These are phyloP conservation scores for Geranium rotundifolium DNA, from an alignment of 345 rosid species.

Conservation along the genomic window DNA sequence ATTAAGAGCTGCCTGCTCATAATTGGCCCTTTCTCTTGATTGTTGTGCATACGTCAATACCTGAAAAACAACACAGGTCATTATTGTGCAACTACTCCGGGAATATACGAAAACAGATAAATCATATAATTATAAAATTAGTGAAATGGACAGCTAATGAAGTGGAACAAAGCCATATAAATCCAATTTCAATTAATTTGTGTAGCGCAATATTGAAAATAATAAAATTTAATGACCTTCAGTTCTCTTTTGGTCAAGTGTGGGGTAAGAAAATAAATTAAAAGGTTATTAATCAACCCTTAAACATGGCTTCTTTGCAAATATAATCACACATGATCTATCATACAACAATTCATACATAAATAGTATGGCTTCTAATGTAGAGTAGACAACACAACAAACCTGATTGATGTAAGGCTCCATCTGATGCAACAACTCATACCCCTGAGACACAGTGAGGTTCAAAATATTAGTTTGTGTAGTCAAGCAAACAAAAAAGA, in stretches of 20 bases:
- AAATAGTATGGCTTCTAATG: background rate
- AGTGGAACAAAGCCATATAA: too few species aligned
- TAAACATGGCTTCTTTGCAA: background rate
- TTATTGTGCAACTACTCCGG: background rate
- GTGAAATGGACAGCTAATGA: too few species aligned
- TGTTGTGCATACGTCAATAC: constrained; percentile 94
- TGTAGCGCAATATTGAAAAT: background rate
- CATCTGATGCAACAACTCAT: constrained; percentile 96
- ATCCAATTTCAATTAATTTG: background rate
- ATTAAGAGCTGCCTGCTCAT: constrained; percentile 87
- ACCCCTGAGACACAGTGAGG: constrained; percentile 43
- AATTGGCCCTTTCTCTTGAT: constrained; percentile 91
- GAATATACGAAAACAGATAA: constrained; percentile 1
- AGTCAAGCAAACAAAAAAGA: constrained; percentile 10
- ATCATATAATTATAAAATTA: background rate
- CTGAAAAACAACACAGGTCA: constrained; percentile 25
- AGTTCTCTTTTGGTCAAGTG: background rate
- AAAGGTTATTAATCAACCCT: background rate
- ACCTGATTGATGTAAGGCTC: constrained; percentile 98
- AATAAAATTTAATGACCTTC: background rate
- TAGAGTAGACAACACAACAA: background rate
- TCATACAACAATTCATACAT: background rate
- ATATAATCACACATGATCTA: background rate
- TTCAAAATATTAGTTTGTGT: background rate
- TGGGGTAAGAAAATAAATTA: too few species aligned